Conservation (phyloP, 129 eudicot species). For the Flaveria linearis region DNA sequence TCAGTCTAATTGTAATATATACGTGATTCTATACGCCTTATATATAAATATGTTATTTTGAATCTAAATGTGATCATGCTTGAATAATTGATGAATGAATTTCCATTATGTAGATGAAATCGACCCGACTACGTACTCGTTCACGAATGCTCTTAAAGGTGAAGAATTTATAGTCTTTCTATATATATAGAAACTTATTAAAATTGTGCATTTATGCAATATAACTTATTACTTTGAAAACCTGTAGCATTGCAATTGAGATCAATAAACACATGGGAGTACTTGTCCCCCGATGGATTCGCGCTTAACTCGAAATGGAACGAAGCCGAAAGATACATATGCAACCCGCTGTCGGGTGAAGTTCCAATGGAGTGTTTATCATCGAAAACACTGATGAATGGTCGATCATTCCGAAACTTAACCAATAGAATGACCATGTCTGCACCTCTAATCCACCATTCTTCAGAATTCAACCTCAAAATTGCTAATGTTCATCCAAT, state of each 20-base stretch:
- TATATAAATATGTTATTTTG: too few species aligned
- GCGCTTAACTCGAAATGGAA: slow-evolving; percentile 91
- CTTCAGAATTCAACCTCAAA: slow-evolving; percentile 43
- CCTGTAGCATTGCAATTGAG: slow-evolving; percentile 80
- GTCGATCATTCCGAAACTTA: slow-evolving; percentile 63
- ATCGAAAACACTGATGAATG: slow-evolving; percentile 68
- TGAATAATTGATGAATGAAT: neutral
- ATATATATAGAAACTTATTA: too few species aligned
- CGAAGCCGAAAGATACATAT: slow-evolving; percentile 92
- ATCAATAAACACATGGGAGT: slow-evolving; percentile 85
- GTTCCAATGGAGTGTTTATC: slow-evolving; percentile 94
- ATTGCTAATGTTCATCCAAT: slow-evolving; percentile 40
- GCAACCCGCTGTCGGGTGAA: slow-evolving; percentile 90
- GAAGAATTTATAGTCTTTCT: neutral
- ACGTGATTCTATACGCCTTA: too few species aligned
- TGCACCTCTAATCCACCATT: slow-evolving; percentile 74
- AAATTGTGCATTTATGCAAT: neutral
- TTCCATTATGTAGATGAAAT: slow-evolving; percentile 60
- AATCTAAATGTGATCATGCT: neutral
- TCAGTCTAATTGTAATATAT: too few species aligned
- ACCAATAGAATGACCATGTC: slow-evolving; percentile 77
- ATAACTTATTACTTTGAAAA: neutral
- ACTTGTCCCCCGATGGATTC: slow-evolving; percentile 74
- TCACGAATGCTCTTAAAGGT: slow-evolving; percentile 95
- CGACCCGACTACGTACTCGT: slow-evolving; percentile 87